A percentile compares a stretch with the other conserved stretches of the same genome.
These are phyloP conservation scores for Zygosaccharomyces kombuchaensis DNA, from an alignment of 805 yeast genomes.

Conservation along the genomic window DNA sequence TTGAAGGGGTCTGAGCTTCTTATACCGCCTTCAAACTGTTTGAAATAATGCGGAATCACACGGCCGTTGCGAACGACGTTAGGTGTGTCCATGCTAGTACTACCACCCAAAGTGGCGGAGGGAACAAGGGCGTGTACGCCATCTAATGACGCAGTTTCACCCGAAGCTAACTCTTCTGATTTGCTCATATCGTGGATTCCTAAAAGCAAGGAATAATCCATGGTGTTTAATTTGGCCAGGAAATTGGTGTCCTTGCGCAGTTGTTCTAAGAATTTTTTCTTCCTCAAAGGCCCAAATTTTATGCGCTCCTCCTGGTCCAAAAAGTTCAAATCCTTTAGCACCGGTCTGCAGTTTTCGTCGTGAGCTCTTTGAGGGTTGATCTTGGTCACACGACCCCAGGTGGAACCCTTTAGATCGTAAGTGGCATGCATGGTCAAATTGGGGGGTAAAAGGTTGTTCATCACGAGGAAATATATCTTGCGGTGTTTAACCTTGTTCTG, in stretches of 20 bases:
- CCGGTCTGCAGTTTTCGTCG: constrained; percentile 36
- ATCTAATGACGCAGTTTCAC: constrained; percentile 2
- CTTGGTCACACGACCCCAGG: constrained; percentile 68
- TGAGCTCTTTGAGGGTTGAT: constrained; percentile 22
- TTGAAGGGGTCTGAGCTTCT: constrained; percentile 53
- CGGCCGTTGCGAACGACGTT: constrained; percentile 4
- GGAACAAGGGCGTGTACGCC: constrained; percentile 5
- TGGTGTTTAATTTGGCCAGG: constrained; percentile 70
- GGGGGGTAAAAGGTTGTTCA: constrained; percentile 97
- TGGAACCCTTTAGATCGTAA: constrained; percentile 90
- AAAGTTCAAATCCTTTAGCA: constrained; percentile 88
- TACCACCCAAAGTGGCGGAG: constrained; percentile 4
- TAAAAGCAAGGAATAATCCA: constrained; percentile 90
- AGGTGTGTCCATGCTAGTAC: constrained; percentile 2
- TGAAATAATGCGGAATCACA: constrained; percentile 44
- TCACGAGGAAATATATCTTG: constrained; percentile 87
- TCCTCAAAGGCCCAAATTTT: constrained; percentile 70
- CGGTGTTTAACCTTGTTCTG: constrained; percentile 42
- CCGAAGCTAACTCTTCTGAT: constrained; percentile 46
- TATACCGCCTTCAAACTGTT: constrained; percentile 81
- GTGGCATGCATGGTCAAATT: constrained; percentile 79
- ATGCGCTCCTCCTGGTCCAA: constrained; percentile 59
- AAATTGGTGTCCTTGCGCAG: constrained; percentile 69
- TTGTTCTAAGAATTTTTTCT: constrained; percentile 58
- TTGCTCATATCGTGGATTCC: constrained; percentile 77